Evolutionary conservation across 1,284 basidiomycete genomes (phyloP).

Genomic region (Fomes fomentarius): DNA sequence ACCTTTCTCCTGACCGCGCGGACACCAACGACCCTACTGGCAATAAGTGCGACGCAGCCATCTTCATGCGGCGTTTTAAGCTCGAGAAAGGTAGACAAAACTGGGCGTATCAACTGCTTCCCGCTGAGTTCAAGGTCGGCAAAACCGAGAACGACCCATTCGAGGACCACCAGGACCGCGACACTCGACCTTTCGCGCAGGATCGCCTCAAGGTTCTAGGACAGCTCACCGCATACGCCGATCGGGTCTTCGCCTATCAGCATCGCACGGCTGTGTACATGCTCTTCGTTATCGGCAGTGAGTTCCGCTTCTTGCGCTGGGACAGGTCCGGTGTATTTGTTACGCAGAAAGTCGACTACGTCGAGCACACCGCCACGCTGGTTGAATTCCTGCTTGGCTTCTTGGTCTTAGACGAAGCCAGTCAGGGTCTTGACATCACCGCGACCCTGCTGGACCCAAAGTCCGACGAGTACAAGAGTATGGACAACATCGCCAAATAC

Average conservation of each 20-base stretch:
- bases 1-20: not conserved
- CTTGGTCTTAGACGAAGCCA: no score
- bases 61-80: not conserved
- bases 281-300: constrained; percentile 10
- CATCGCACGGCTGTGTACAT: constrained; percentile 13
- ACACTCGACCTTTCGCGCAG: not conserved
- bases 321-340: constrained; percentile 12
- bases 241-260: constrained; percentile 1
- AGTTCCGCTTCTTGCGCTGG: constrained; percentile 16
- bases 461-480: not conserved
- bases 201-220: not conserved
- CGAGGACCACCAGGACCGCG: not conserved
- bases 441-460: no score
- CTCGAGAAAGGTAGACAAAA: not conserved
- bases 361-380: not conserved
- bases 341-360: constrained; percentile 8
- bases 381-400: no score
- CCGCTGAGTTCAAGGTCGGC: not conserved
- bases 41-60: constrained; percentile 1
- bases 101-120: not conserved
- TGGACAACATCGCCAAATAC: no score
- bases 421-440: no score
- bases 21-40: not conserved
- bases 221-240: not conserved
- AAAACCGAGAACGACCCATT: not conserved